Percentiles rank a stretch among this genome's conserved stretches.
These are phyloP conservation scores for Senna siamea DNA, from an alignment of 306 rosid genomes.

Conservation along the genomic window DNA sequence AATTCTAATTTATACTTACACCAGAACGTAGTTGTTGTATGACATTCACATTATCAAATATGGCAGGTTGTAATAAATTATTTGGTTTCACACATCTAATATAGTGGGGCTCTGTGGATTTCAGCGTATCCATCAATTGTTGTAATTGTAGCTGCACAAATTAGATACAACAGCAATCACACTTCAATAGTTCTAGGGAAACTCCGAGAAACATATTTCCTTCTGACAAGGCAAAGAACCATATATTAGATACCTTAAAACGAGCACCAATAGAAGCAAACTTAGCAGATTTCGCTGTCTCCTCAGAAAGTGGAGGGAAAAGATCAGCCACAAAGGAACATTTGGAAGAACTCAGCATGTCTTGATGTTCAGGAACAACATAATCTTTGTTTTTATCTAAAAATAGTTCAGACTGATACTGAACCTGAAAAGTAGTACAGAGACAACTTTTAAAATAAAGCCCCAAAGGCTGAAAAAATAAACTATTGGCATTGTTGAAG, in stretches of 20 bases:
- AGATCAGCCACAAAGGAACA: constrained; percentile 87
- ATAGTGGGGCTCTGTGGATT: constrained; percentile 82
- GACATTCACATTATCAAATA: constrained; percentile 71
- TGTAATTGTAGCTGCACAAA: constrained; percentile 87
- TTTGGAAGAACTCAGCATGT: constrained; percentile 76
- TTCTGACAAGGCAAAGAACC: constrained; percentile 30
- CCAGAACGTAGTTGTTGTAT: constrained; percentile 87
- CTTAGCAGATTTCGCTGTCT: constrained; percentile 76
- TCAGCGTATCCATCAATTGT: constrained; percentile 87
- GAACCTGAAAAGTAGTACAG: constrained; percentile 70
- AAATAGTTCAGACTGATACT: constrained; percentile 86
- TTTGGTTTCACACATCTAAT: constrained; percentile 97
- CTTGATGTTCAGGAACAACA: constrained; percentile 95
- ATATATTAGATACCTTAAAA: constrained; percentile 68
- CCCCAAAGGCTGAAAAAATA: constrained; percentile 9
- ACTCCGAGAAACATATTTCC: constrained; percentile 37
- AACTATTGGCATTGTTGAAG: constrained; percentile 31
- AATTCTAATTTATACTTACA: constrained; percentile 64
- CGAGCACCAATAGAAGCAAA: constrained; percentile 96
- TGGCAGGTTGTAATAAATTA: constrained; percentile 57
- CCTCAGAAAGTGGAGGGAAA: constrained; percentile 81
- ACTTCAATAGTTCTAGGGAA: constrained; percentile 37
- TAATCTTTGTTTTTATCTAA: constrained; percentile 94
- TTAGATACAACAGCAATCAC: constrained; percentile 39
- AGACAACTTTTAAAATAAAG: constrained; percentile 34